Percentiles rank a stretch among this genome's conserved stretches.
Evolutionary conservation across 2,329 filamentous ascomycete species (phyloP).

Genomic region (Xylariomycetidae sp.): DNA sequence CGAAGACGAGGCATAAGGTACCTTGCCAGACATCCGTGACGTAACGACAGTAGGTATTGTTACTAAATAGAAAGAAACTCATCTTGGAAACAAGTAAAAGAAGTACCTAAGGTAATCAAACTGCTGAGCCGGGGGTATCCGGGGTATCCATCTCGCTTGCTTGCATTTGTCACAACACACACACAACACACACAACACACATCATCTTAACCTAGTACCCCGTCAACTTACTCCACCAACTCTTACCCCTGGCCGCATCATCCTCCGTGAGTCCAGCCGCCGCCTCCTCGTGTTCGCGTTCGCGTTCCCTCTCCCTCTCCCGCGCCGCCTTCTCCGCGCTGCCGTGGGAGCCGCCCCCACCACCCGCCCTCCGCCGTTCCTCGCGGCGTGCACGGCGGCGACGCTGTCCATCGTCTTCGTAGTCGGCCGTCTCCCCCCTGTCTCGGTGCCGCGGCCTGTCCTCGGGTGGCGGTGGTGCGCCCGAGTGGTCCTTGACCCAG

Average conservation of each 20-base stretch:
- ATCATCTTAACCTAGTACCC: conserved; percentile 18
- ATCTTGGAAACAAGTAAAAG: no score
- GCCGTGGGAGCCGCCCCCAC: conserved; percentile 30
- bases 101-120: no score
- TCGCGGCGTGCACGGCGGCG: conserved; percentile 44
- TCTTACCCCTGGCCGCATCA: conserved; percentile 43
- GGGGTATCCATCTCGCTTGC: no score
- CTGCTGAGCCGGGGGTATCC: no score
- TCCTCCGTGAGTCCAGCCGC: no score
- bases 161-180: neutral
- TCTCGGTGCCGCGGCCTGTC: conserved; percentile 30
- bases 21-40: no score
- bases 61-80: no score
- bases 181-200: neutral
- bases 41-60: no score
- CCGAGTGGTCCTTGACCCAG: conserved; percentile 60
- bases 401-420: conserved; percentile 43
- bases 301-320: no score
- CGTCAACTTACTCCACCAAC: conserved; percentile 55
- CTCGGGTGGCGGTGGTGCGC: conserved; percentile 53
- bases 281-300: no score
- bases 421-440: conserved; percentile 29
- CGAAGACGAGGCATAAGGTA: no score
- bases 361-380: conserved; percentile 38
- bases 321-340: conserved; percentile 31